Evolutionary conservation across 1,284 basidiomycete species (phyloP).

Genomic region (Clitocybe nebularis): DNA sequence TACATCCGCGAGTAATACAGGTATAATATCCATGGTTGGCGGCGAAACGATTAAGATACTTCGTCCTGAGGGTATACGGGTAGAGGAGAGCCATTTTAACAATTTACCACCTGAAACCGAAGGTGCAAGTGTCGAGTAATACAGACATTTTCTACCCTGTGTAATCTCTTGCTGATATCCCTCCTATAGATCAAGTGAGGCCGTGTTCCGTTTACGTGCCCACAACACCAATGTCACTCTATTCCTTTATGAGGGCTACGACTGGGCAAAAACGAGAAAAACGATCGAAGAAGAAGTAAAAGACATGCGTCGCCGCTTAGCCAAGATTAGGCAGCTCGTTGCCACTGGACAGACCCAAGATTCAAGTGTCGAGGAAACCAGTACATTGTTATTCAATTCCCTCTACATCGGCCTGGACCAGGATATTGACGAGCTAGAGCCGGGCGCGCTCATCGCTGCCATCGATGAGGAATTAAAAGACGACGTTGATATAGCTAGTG

Average conservation of each 20-base stretch:
- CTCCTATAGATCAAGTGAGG: no score
- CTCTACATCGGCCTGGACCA: conserved; percentile 84
- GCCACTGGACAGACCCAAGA: conserved; percentile 89
- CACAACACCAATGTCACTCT: conserved; percentile 63
- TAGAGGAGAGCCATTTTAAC: conserved; percentile 74
- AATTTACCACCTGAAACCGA: conserved; percentile 53
- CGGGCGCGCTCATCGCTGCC: conserved; percentile 76
- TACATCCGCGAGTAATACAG: conserved; percentile 28
- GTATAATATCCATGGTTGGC: conserved; percentile 61
- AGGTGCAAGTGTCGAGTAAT: conserved; percentile 46
- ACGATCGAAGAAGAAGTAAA: conserved; percentile 87
- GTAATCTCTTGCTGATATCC: no score
- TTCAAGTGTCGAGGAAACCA: conserved; percentile 74
- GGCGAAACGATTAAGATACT: conserved; percentile 87
- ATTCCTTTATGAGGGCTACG: conserved; percentile 88
- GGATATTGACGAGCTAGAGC: conserved; percentile 71
- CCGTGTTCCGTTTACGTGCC: conserved; percentile 51
- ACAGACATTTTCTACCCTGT: conserved; percentile 5
- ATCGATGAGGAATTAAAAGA: conserved; percentile 89
- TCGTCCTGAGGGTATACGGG: conserved; percentile 48
- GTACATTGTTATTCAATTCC: conserved; percentile 86
- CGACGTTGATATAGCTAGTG: conserved; percentile 61
- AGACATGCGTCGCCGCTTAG: conserved; percentile 81
- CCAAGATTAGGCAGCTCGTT: conserved; percentile 92
- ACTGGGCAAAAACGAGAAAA: conserved; percentile 85